A percentile compares a stretch with the other conserved stretches of the same genome.
phyloP scores from a whole-genome alignment of 208 protist genomes.

The Leishmania tropica region DNA sequence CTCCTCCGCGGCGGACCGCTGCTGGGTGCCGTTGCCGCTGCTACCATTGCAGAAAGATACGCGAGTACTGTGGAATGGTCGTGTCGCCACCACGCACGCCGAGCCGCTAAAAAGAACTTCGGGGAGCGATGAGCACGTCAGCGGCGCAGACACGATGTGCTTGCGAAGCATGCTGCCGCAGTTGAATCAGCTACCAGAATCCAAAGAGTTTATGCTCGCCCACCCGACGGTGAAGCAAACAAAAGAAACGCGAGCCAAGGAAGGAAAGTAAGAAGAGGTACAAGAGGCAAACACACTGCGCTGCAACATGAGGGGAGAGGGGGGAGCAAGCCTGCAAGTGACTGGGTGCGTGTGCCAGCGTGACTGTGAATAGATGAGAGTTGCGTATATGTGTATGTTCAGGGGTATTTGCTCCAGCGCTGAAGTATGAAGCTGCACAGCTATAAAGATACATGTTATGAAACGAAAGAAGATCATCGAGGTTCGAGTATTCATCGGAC shows the following conservation, averaged over 20 bases:
- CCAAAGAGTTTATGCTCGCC: not conserved
- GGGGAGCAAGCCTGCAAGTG: not conserved
- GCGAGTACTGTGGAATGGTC: slow-evolving; percentile 16
- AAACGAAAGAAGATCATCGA: not conserved
- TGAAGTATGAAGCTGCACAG: not conserved
- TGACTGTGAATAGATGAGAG: not conserved
- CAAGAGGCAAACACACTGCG: not conserved
- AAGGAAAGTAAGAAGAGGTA: not conserved
- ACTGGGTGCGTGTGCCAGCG: not conserved
- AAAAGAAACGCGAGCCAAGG: not conserved
- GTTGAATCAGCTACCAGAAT: not conserved
- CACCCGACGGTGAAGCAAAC: not conserved
- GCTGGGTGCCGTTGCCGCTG: slow-evolving; percentile 10
- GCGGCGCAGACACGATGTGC: slow-evolving; percentile 6
- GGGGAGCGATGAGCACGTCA: not conserved
- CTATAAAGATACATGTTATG: slow-evolving; percentile 1
- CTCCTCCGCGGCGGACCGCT: slow-evolving; percentile 58
- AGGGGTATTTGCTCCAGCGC: not conserved
- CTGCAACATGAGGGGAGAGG: not conserved
- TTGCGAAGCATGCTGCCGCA: slow-evolving; percentile 17
- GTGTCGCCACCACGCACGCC: not conserved
- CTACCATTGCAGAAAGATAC: slow-evolving; percentile 1
- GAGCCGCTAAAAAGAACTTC: slow-evolving; percentile 4
- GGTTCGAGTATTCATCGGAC: not conserved
- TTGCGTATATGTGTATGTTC: not conserved